These are phyloP conservation scores for Echria macrotheca DNA, from an alignment of 495 filamentous ascomycete species.

Conservation along the genomic window DNA sequence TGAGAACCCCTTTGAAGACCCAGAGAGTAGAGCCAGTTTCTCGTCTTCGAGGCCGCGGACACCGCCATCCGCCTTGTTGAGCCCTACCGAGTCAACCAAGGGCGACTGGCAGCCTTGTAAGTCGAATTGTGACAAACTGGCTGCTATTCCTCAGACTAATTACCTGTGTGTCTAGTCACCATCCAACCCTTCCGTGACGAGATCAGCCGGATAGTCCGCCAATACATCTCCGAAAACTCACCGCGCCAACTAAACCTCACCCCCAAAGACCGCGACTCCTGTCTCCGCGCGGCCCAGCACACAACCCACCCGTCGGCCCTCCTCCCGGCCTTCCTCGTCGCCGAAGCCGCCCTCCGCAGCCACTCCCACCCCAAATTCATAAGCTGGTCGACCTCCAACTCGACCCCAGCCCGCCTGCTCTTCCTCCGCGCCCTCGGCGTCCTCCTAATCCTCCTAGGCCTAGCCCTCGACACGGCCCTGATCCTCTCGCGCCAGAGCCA, in stretches of 20 bases:
- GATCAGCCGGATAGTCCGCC: slow-evolving; percentile 53
- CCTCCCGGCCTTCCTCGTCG: slow-evolving; percentile 43
- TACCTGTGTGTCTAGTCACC: slow-evolving; percentile 45
- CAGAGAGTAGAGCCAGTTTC: slow-evolving; percentile 3
- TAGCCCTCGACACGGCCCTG: slow-evolving; percentile 49
- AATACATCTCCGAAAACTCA: slow-evolving; percentile 57
- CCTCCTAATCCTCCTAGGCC: slow-evolving; percentile 41
- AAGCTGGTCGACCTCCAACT: slow-evolving; percentile 61
- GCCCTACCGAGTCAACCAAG: slow-evolving; percentile 17
- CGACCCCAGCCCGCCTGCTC: slow-evolving; percentile 51
- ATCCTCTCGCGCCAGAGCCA: slow-evolving; percentile 49
- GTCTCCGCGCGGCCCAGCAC: slow-evolving; percentile 58
- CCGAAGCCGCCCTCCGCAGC: slow-evolving; percentile 46
- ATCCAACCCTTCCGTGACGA: slow-evolving; percentile 67
- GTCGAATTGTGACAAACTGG: too few species aligned
- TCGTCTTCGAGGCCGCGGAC: slow-evolving; percentile 18
- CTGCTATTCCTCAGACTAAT: too few species aligned
- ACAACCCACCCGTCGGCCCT: slow-evolving; percentile 71
- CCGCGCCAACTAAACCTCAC: slow-evolving; percentile 60
- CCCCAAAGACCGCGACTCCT: slow-evolving; percentile 48
- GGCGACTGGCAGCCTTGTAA: slow-evolving; percentile 34
- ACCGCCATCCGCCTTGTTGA: slow-evolving; percentile 14
- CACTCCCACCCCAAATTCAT: slow-evolving; percentile 33
- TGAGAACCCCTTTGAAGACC: slow-evolving; percentile 4
- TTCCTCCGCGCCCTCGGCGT: slow-evolving; percentile 55